Conservation (phyloP, 1,284 basidiomycete species). For the Ceratobasidium sp. region DNA sequence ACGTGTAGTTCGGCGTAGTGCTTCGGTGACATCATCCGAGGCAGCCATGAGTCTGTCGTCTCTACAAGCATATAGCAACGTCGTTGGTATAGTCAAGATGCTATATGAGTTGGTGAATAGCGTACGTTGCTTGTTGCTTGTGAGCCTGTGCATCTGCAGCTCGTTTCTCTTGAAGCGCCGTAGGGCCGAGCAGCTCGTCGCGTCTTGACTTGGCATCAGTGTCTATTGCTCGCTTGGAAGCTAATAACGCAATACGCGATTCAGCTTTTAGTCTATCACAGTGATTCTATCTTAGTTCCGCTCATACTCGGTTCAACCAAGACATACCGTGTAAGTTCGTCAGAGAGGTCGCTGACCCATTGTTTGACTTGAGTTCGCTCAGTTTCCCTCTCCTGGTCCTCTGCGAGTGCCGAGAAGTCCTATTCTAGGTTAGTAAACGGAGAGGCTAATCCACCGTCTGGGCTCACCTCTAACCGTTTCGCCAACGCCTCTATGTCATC, state of each 20-base stretch:
- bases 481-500: constrained; percentile 75
- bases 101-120: too few species aligned
- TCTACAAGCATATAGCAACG: constrained; percentile 55
- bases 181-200: constrained; percentile 71
- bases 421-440: constrained; percentile 51
- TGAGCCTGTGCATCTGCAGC: constrained; percentile 48
- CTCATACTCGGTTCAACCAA: background rate
- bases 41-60: constrained; percentile 90
- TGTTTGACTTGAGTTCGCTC: constrained; percentile 63
- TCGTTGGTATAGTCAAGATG: too few species aligned
- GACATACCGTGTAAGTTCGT: constrained; percentile 64
- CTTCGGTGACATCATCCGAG: constrained; percentile 86
- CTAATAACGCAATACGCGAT: constrained; percentile 70
- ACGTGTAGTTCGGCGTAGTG: constrained; percentile 82
- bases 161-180: constrained; percentile 61
- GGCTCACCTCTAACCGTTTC: constrained; percentile 74
- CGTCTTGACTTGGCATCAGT: constrained; percentile 65
- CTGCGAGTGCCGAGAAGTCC: constrained; percentile 72
- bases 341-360: constrained; percentile 63
- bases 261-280: constrained; percentile 67
- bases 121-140: constrained; percentile 67
- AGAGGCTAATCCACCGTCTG: background rate
- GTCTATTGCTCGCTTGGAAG: constrained; percentile 78
- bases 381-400: constrained; percentile 70
- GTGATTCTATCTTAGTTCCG: background rate